Evolutionary conservation across 139 green algal species (phyloP).

Genomic region (Coelastrella sp.): DNA sequence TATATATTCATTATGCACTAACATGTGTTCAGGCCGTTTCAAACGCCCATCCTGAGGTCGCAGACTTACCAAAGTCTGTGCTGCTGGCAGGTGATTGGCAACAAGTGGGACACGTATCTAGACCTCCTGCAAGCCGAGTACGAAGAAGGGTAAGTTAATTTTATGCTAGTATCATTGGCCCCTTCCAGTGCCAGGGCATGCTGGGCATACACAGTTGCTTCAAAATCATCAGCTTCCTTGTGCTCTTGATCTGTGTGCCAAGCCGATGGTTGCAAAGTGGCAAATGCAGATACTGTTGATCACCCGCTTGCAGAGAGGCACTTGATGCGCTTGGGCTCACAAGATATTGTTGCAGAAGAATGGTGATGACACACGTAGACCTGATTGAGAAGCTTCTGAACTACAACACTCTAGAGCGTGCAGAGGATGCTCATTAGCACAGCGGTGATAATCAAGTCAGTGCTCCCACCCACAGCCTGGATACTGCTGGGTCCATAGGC

Average conservation of each 20-base stretch:
- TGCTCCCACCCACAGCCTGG: no score
- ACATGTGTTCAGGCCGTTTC: background rate
- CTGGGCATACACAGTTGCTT: no score
- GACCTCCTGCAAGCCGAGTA: conserved; percentile 92
- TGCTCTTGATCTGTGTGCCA: no score
- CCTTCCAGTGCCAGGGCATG: background rate
- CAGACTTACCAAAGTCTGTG: background rate
- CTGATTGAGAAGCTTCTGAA: conserved; percentile 99
- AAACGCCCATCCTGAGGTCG: no score
- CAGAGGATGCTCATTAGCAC: conserved; percentile 27
- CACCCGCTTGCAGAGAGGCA: conserved; percentile 84
- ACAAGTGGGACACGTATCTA: conserved; percentile 99
- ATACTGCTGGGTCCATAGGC: no score
- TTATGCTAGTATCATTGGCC: background rate
- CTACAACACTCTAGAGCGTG: conserved; percentile 95
- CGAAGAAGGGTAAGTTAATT: conserved; percentile 68
- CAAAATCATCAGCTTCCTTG: no score
- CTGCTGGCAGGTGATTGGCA: conserved; percentile 92
- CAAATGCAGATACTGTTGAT: background rate
- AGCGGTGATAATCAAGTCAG: background rate
- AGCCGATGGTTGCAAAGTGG: background rate
- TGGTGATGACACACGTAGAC: conserved; percentile 99
- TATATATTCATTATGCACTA: background rate
- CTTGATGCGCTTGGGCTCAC: conserved; percentile 93
- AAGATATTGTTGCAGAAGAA: conserved; percentile 99